phyloP scores from a whole-genome alignment of 495 filamentous ascomycete genomes.

The Penicillium nucicola region DNA sequence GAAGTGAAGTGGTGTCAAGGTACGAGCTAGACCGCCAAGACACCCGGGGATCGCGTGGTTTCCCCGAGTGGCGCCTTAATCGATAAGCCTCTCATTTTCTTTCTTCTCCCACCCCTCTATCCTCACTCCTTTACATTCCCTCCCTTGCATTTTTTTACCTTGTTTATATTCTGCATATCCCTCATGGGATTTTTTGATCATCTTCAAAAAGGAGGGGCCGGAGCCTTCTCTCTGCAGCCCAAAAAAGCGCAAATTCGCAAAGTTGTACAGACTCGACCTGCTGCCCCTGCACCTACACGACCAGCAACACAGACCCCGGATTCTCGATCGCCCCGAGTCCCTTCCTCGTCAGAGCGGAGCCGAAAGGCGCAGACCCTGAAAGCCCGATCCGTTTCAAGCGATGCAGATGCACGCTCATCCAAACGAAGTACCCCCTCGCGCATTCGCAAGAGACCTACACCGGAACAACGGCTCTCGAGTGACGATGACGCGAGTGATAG shows the following conservation, averaged over 20 bases:
- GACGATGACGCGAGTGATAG: constrained; percentile 49
- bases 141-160: constrained; percentile 15
- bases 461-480: constrained; percentile 46
- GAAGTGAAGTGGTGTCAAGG: not conserved
- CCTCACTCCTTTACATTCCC: constrained; percentile 7
- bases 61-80: constrained; percentile 29
- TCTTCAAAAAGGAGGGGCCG: constrained; percentile 51
- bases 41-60: constrained; percentile 11
- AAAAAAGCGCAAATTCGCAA: constrained; percentile 49
- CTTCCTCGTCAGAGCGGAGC: constrained; percentile 21
- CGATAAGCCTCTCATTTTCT: constrained; percentile 20
- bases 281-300: constrained; percentile 28
- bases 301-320: constrained; percentile 25
- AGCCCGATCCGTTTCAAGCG: constrained; percentile 34
- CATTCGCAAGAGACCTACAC: constrained; percentile 44
- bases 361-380: constrained; percentile 27
- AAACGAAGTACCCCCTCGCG: constrained; percentile 38
- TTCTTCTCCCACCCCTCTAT: constrained; percentile 8
- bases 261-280: constrained; percentile 40
- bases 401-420: constrained; percentile 28
- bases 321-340: constrained; percentile 19
- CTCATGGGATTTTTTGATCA: constrained; percentile 56
- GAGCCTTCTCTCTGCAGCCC: constrained; percentile 47
- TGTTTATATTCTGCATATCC: constrained; percentile 19
- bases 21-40: not conserved